Conservation (phyloP, 345 rosid species). For the Laguncularia racemosa region DNA sequence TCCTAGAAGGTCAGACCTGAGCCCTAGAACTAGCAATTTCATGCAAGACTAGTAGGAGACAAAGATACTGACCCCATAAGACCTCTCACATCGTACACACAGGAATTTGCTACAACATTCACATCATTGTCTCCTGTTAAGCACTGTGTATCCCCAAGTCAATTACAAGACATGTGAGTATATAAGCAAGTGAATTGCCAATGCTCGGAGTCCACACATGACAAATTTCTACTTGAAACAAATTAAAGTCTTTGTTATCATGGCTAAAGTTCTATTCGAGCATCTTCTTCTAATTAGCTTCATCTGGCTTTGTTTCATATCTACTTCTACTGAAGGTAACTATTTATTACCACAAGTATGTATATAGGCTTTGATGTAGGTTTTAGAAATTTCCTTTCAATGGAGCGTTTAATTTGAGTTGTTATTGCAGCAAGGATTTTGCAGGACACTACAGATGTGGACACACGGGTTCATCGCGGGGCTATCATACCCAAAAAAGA, state of each 20-base stretch:
- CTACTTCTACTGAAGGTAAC: slow-evolving; percentile 7
- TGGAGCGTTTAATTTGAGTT: not conserved
- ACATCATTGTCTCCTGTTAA: not conserved
- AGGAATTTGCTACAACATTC: not conserved
- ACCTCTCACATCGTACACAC: not conserved
- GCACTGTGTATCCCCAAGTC: not conserved
- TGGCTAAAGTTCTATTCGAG: slow-evolving; percentile 4
- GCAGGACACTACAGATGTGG: not conserved
- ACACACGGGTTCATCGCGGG: not conserved
- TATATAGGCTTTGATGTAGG: not conserved
- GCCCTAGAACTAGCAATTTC: slow-evolving; percentile 8
- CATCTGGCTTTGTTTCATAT: slow-evolving; percentile 9
- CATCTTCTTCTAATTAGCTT: slow-evolving; percentile 8
- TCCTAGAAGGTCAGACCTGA: not conserved
- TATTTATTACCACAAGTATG: not conserved
- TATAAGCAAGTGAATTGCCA: not conserved
- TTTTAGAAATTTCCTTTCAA: not conserved
- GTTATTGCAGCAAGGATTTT: slow-evolving; percentile 6
- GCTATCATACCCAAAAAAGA: not conserved
- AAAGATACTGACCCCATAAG: slow-evolving; percentile 11
- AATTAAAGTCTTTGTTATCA: not conserved
- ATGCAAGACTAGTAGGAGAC: slow-evolving; percentile 10
- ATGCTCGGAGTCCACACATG: not conserved
- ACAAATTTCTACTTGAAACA: not conserved
- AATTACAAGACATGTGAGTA: slow-evolving; percentile 1